These are phyloP conservation scores for Hericium rajendrae DNA, from an alignment of 768 basidiomycete genomes.

Conservation along the genomic window DNA sequence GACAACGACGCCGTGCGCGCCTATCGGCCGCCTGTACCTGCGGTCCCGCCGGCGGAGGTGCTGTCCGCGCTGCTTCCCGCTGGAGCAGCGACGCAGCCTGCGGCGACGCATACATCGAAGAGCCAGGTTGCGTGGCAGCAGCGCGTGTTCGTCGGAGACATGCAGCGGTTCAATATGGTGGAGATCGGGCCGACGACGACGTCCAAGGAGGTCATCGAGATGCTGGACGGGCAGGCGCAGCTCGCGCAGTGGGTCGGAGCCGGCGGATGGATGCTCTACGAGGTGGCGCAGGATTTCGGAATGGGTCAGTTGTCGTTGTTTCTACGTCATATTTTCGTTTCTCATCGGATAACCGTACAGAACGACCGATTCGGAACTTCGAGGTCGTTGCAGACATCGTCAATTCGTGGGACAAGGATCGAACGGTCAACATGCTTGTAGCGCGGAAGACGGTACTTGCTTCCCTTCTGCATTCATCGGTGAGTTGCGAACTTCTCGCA, in stretches of 20 bases:
- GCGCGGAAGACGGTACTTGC: constrained; percentile 67
- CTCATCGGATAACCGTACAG: constrained; percentile 28
- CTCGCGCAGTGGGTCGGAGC: constrained; percentile 47
- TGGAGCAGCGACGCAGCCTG: not conserved
- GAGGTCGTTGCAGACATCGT: constrained; percentile 75
- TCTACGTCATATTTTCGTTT: not conserved
- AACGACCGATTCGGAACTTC: constrained; percentile 83
- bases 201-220: constrained; percentile 62
- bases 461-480: constrained; percentile 45
- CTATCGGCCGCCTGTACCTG: constrained; percentile 28
- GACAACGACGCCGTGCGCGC: constrained; percentile 8
- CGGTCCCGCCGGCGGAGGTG: constrained; percentile 22
- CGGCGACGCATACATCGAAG: constrained; percentile 6
- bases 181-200: constrained; percentile 58
- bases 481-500: constrained; percentile 22
- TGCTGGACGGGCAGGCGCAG: constrained; percentile 57
- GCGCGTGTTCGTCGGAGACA: constrained; percentile 67
- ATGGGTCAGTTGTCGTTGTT: constrained; percentile 60
- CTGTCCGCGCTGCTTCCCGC: constrained; percentile 16
- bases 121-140: constrained; percentile 37
- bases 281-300: constrained; percentile 84
- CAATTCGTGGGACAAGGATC: constrained; percentile 83
- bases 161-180: constrained; percentile 68
- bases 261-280: constrained; percentile 85
- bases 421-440: constrained; percentile 70